Conservation (phyloP, 1,284 basidiomycete genomes). For the Trametes pubescens region DNA sequence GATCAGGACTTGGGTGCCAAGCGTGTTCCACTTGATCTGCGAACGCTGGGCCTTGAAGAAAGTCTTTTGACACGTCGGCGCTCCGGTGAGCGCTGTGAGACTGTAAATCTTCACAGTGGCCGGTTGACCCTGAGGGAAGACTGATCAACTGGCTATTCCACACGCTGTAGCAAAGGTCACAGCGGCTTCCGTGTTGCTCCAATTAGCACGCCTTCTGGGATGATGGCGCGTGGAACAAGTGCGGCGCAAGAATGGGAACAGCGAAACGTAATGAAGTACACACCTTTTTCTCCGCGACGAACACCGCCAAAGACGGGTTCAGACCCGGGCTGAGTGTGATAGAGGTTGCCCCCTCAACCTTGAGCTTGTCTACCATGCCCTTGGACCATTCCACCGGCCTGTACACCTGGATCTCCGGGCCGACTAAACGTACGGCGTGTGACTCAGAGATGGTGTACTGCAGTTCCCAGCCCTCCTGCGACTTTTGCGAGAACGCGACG, state of each 20-base stretch:
- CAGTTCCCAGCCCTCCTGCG: conserved; percentile 85
- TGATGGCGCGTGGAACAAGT: background rate
- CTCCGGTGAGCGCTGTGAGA: conserved; percentile 66
- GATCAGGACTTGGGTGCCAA: conserved; percentile 88
- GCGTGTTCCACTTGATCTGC: conserved; percentile 95
- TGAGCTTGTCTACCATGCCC: conserved; percentile 83
- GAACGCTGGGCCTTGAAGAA: conserved; percentile 98
- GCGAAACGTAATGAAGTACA: conserved; percentile 22
- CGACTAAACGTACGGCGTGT: conserved; percentile 86
- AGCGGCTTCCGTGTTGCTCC: too few species aligned
- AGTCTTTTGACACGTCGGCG: conserved; percentile 82
- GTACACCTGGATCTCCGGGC: conserved; percentile 90
- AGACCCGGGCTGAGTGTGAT: conserved; percentile 83
- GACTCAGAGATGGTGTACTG: conserved; percentile 94
- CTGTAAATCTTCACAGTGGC: conserved; percentile 89
- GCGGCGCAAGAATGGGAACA: background rate
- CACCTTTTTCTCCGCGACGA: conserved; percentile 94
- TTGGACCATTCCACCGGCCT: conserved; percentile 80
- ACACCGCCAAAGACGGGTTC: conserved; percentile 88
- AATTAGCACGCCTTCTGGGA: background rate
- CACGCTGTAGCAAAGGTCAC: background rate
- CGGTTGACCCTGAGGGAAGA: conserved; percentile 77
- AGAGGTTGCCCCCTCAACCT: conserved; percentile 82
- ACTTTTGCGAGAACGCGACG: conserved; percentile 85
- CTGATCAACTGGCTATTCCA: background rate